Evolutionary conservation across 192 early-diverging fungal species (phyloP).

Genomic region (Dimargaris cristalligena): DNA sequence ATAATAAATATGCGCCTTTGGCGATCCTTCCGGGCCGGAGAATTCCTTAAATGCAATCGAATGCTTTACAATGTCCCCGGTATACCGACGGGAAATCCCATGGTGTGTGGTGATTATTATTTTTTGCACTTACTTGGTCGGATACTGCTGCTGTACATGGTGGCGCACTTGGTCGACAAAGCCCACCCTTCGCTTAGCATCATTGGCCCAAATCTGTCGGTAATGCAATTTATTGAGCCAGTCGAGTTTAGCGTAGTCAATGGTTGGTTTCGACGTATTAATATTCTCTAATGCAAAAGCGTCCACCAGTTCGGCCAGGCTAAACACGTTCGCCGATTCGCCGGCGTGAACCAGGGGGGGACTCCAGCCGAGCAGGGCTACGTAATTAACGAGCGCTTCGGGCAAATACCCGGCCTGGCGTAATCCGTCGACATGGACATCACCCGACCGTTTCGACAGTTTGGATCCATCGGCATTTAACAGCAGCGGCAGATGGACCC

Average conservation of each 20-base stretch:
- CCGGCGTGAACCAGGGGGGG: no score
- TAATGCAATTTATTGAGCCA: slow-evolving; percentile 61
- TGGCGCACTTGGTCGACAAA: slow-evolving; percentile 24
- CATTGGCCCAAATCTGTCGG: slow-evolving; percentile 20
- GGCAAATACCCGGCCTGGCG: slow-evolving; percentile 65
- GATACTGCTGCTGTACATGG: slow-evolving; percentile 15
- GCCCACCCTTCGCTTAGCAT: slow-evolving; percentile 20
- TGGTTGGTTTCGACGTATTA: slow-evolving; percentile 42
- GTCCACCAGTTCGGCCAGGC: slow-evolving; percentile 36
- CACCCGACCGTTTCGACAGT: slow-evolving; percentile 76
- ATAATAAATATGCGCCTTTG: no score
- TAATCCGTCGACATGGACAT: slow-evolving; percentile 58
- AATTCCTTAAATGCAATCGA: no score
- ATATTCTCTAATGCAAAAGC: slow-evolving; percentile 43
- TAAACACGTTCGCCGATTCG: slow-evolving; percentile 41
- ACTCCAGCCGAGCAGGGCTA: slow-evolving; percentile 71
- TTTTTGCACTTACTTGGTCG: slow-evolving; percentile 16
- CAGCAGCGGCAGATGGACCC: slow-evolving; percentile 77
- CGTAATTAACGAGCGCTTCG: slow-evolving; percentile 73
- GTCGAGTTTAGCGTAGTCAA: slow-evolving; percentile 49
- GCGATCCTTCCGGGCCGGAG: no score
- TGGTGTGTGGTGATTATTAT: no score
- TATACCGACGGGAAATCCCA: no score
- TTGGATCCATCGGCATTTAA: slow-evolving; percentile 68
- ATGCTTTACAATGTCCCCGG: no score